Conservation (phyloP, 257 asterid species). For the Schizonepeta tenuifolia region DNA sequence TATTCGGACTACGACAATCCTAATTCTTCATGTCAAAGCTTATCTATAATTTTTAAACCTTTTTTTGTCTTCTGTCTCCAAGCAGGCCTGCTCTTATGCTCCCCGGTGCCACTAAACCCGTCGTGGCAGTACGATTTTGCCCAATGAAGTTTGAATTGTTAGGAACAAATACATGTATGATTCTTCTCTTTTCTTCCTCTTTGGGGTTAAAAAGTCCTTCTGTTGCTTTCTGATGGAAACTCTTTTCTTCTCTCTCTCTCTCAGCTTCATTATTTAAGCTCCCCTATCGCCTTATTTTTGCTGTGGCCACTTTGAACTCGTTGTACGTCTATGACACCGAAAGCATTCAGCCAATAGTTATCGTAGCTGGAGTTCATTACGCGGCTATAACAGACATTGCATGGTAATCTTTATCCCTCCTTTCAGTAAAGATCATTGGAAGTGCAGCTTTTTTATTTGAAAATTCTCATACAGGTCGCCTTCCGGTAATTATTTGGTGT, state of each 20-base stretch:
- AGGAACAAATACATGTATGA: slow-evolving; percentile 68
- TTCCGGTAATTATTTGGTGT: slow-evolving; percentile 66
- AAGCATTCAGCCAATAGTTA: slow-evolving; percentile 80
- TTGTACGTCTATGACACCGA: slow-evolving; percentile 88
- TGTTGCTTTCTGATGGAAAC: slow-evolving; percentile 31
- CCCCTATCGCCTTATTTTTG: slow-evolving; percentile 91
- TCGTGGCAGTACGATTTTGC: slow-evolving; percentile 96
- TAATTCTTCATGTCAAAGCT: slow-evolving; percentile 19
- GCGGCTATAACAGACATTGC: slow-evolving; percentile 96
- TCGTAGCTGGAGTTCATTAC: slow-evolving; percentile 91
- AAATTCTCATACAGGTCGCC: slow-evolving; percentile 60
- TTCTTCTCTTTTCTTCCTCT: slow-evolving; percentile 25
- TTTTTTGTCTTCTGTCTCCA: slow-evolving; percentile 30
- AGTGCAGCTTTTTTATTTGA: slow-evolving; percentile 6
- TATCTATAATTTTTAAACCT: neutral
- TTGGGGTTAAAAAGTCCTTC: neutral
- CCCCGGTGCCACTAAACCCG: slow-evolving; percentile 96
- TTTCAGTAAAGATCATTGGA: neutral
- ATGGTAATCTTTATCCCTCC: slow-evolving; percentile 55
- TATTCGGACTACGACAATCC: neutral
- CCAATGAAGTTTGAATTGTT: slow-evolving; percentile 63
- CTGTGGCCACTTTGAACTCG: slow-evolving; percentile 93
- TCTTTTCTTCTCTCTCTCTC: neutral
- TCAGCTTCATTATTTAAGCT: slow-evolving; percentile 82
- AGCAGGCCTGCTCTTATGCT: slow-evolving; percentile 96